Conservation (phyloP, 169 alveolate genomes). For the Plasmodium coatneyi region DNA sequence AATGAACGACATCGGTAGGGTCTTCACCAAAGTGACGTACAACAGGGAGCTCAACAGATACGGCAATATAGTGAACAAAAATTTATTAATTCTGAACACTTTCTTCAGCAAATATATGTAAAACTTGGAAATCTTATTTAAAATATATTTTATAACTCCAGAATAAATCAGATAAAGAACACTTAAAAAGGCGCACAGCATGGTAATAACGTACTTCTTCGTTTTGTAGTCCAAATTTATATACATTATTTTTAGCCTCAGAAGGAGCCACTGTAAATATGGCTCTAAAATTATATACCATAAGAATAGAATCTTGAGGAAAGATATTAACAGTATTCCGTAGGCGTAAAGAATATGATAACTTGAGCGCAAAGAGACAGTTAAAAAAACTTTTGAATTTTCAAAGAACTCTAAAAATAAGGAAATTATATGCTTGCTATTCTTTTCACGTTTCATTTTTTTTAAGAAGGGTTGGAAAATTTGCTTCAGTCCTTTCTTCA, state of each 20-base stretch:
- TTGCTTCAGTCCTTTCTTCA: slow-evolving; percentile 13
- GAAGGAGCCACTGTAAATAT: slow-evolving; percentile 31
- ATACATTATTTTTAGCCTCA: slow-evolving; percentile 28
- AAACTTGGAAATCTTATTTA: slow-evolving; percentile 34
- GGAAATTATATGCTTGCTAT: slow-evolving; percentile 9
- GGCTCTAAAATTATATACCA: slow-evolving; percentile 64
- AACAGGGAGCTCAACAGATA: slow-evolving; percentile 28
- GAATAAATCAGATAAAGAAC: slow-evolving; percentile 2
- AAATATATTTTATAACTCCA: slow-evolving; percentile 35
- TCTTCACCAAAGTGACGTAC: slow-evolving; percentile 36
- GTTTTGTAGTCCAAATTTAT: slow-evolving; percentile 22
- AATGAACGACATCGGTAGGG: slow-evolving; percentile 19
- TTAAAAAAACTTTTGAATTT: slow-evolving; percentile 33
- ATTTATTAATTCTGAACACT: slow-evolving; percentile 27
- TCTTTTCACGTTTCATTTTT: slow-evolving; percentile 16
- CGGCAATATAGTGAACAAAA: slow-evolving; percentile 51
- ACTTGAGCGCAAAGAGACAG: slow-evolving; percentile 10
- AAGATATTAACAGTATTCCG: slow-evolving; percentile 58
- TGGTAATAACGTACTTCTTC: slow-evolving; percentile 24
- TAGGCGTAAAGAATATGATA: slow-evolving; percentile 32
- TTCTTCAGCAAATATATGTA: slow-evolving; percentile 30
- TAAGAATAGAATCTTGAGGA: slow-evolving; percentile 28
- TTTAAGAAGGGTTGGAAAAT: slow-evolving; percentile 14
- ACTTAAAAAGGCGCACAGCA: not conserved
- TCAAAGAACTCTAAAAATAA: slow-evolving; percentile 48